A percentile compares a stretch with the other conserved stretches of the same genome.
Conservation (phyloP, 2,329 filamentous ascomycete species). For the Escovopsis sp. region DNA sequence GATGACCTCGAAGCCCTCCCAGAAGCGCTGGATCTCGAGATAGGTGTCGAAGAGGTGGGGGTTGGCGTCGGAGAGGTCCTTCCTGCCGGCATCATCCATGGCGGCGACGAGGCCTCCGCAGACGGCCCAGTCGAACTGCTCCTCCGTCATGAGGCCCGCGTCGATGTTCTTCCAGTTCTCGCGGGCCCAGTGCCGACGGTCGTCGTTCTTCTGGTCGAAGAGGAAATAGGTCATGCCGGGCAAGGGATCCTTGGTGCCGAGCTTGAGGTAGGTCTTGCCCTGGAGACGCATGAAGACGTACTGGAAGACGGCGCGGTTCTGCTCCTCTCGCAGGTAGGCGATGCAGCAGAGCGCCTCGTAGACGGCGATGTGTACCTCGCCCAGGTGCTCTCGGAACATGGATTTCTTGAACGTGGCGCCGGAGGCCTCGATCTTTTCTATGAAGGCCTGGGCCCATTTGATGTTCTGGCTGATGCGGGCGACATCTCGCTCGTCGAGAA, state of each 20-base stretch:
- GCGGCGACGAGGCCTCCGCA: conserved; percentile 54
- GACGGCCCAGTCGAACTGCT: conserved; percentile 80
- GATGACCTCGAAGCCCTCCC: conserved; percentile 62
- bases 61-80: conserved; percentile 20
- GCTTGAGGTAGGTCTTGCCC: conserved; percentile 60
- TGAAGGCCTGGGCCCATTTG: conserved; percentile 36
- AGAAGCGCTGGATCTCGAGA: conserved; percentile 52
- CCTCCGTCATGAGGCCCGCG: conserved; percentile 43
- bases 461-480: conserved; percentile 45
- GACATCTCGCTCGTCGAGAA: conserved; percentile 46
- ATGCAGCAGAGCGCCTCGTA: conserved; percentile 83
- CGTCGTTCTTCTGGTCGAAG: conserved; percentile 46
- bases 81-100: conserved; percentile 43
- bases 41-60: conserved; percentile 21
- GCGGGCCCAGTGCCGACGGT: conserved; percentile 28
- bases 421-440: conserved; percentile 34
- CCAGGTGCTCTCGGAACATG: conserved; percentile 30
- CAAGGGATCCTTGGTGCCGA: conserved; percentile 55
- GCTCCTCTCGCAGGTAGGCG: conserved; percentile 48
- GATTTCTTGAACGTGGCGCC: conserved; percentile 31
- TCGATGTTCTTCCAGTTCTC: conserved; percentile 33
- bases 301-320: conserved; percentile 50
- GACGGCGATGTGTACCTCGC: conserved; percentile 57
- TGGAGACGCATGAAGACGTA: conserved; percentile 62
- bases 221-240: conserved; percentile 77